Conservation (phyloP, 1,139 yeast genomes). For the Candida tropicalis region DNA sequence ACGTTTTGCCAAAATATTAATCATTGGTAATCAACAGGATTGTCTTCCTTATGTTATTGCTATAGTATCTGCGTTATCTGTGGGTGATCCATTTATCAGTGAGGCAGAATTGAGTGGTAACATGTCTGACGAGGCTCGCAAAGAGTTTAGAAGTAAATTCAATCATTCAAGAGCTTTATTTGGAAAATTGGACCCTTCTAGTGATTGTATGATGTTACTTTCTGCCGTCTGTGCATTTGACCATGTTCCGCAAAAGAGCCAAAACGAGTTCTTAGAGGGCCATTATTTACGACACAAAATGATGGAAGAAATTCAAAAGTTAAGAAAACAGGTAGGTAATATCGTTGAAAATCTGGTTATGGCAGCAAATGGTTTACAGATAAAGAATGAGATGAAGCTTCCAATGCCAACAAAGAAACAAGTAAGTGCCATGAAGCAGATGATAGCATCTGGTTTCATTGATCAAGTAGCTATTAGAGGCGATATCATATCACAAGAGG, state of each 20-base stretch:
- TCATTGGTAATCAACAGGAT: constrained; percentile 83
- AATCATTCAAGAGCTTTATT: constrained; percentile 61
- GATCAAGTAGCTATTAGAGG: constrained; percentile 90
- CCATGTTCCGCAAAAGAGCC: constrained; percentile 57
- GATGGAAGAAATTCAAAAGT: constrained; percentile 83
- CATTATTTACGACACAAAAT: constrained; percentile 70
- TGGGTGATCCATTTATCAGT: constrained; percentile 85
- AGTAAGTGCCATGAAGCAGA: constrained; percentile 80
- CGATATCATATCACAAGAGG: constrained; percentile 70
- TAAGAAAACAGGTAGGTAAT: constrained; percentile 75
- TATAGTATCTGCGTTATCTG: constrained; percentile 88
- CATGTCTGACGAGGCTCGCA: constrained; percentile 29
- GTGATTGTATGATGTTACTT: constrained; percentile 76
- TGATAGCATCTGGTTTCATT: constrained; percentile 88
- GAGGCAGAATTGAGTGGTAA: constrained; percentile 59
- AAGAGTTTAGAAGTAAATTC: constrained; percentile 48
- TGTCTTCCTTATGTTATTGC: constrained; percentile 89
- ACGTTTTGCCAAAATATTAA: constrained; percentile 84
- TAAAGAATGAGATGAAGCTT: constrained; percentile 47
- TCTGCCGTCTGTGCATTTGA: constrained; percentile 91
- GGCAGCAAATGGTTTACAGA: constrained; percentile 52
- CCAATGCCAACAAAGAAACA: constrained; percentile 72
- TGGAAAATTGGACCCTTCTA: constrained; percentile 63
- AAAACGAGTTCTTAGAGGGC: constrained; percentile 49
- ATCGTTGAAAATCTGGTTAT: constrained; percentile 67